These are phyloP conservation scores for Suhomyces tanzawaensis DNA, from an alignment of 805 yeast genomes.

Conservation along the genomic window DNA sequence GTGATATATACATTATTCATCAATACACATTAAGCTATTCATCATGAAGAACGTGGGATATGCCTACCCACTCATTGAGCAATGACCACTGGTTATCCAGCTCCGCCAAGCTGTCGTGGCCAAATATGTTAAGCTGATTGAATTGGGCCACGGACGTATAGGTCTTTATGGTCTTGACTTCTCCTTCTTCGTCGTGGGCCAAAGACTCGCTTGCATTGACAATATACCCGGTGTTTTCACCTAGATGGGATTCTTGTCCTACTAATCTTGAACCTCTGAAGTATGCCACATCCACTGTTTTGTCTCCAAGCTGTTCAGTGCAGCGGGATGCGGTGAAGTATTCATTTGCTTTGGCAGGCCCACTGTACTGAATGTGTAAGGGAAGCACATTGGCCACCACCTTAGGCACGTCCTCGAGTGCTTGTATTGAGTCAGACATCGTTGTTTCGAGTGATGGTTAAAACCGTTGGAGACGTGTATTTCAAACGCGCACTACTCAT, in stretches of 20 bases:
- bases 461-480: too few species aligned
- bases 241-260: constrained; percentile 16
- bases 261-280: constrained; percentile 36
- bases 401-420: constrained; percentile 6
- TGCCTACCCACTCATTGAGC: constrained; percentile 28
- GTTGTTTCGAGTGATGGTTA: too few species aligned
- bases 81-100: constrained; percentile 23
- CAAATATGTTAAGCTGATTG: constrained; percentile 20
- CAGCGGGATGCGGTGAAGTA: constrained; percentile 31
- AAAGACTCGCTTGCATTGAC: constrained; percentile 19
- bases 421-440: constrained; percentile 8
- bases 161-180: constrained; percentile 19
- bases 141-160: constrained; percentile 21
- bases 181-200: constrained; percentile 10
- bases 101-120: constrained; percentile 27
- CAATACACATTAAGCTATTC: background rate
- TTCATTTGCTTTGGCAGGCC: constrained; percentile 31
- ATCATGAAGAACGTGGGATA: constrained; percentile 25
- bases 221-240: constrained; percentile 24
- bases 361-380: constrained; percentile 17
- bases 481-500: too few species aligned
- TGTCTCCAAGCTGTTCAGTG: constrained; percentile 12
- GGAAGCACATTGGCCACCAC: constrained; percentile 14
- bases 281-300: constrained; percentile 20
- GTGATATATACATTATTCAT: background rate